Evolutionary conservation across 106 monocot genomes (phyloP), one percentile per base, ranked within the genome.

Genomic region (Allium sativum): DNA sequence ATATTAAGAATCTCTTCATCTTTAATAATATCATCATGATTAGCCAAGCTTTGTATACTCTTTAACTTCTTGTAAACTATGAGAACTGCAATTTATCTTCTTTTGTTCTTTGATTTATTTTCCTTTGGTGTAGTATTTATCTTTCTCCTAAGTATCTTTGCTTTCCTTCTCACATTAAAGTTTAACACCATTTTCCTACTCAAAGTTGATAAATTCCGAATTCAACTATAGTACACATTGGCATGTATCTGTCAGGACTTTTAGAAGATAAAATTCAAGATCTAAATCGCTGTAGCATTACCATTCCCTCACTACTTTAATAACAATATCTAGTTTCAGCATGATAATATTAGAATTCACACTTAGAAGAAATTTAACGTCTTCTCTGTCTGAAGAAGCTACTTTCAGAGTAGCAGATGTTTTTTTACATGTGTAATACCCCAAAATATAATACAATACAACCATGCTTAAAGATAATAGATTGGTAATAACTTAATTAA

Each of bases 1-100:
- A 94, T 80, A 42, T 55, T 75, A 5, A 94, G 52, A 65, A 48
- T 74, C 75, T 94, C 93, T 84, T 85, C 80, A 31, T 86, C 89
- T 74, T 81, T 89, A 20, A 76, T 47, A 52, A 94, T 81, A 56
- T 90, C 94, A 70, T 75, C 62, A 10, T 63, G 65, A 84, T 86
- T 80, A 79, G 84, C 86, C 0, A 19, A 47, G 85, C 40, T 72
- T 76, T 55, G 80, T 69, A 6, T 67, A 48, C 18, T 70, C 57
- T 15, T 40, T 52, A 19, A 47, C 7, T 16, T 61, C 19, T 8
- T 70, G 67, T 59, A 79, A 58, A 63, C 52, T 59, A 17, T 31
- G 14, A n/a, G n/a, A n/a, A 31, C 31, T 31, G 31, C 31, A 3
- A 31, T 31, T 31, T 31, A 31, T 31, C 31, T 31, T 31, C 31